A percentile compares a stretch with the other conserved stretches of the same genome.
These are phyloP conservation scores for Cyclotella distinguenda DNA, from an alignment of 108 stramenopile species.

Conservation along the genomic window DNA sequence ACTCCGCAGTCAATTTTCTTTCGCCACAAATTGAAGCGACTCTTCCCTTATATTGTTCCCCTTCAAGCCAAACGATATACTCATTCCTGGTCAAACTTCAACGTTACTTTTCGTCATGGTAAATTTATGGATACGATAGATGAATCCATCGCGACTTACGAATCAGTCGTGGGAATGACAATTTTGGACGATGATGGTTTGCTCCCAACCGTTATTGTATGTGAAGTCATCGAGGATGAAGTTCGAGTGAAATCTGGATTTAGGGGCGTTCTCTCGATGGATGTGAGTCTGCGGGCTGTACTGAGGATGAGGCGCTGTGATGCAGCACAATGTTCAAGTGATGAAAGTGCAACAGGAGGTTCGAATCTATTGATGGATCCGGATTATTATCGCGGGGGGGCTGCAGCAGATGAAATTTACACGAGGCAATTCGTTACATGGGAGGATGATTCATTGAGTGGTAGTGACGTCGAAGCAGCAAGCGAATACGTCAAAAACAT, in stretches of 20 bases:
- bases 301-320: slow-evolving; percentile 14
- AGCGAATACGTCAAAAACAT: slow-evolving; percentile 18
- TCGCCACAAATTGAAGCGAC: background rate
- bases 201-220: slow-evolving; percentile 27
- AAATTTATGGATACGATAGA: slow-evolving; percentile 47
- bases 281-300: slow-evolving; percentile 36
- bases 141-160: slow-evolving; percentile 32
- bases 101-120: slow-evolving; percentile 30
- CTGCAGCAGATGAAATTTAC: slow-evolving; percentile 24
- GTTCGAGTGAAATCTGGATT: slow-evolving; percentile 26
- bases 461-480: background rate
- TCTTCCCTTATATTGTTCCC: slow-evolving; percentile 34
- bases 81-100: slow-evolving; percentile 39
- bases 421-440: slow-evolving; percentile 26
- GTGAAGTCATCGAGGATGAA: slow-evolving; percentile 40
- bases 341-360: background rate
- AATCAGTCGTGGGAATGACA: slow-evolving; percentile 33
- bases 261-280: slow-evolving; percentile 33
- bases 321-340: background rate
- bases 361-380: background rate
- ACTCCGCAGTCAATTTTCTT: background rate
- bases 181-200: slow-evolving; percentile 31
- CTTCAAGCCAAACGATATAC: slow-evolving; percentile 24
- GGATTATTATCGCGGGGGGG: background rate
- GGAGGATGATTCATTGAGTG: slow-evolving; percentile 19